Base-by-base conservation (phyloP, 1,284 basidiomycete genomes). In the Fomitopsis pinicola region DNA sequence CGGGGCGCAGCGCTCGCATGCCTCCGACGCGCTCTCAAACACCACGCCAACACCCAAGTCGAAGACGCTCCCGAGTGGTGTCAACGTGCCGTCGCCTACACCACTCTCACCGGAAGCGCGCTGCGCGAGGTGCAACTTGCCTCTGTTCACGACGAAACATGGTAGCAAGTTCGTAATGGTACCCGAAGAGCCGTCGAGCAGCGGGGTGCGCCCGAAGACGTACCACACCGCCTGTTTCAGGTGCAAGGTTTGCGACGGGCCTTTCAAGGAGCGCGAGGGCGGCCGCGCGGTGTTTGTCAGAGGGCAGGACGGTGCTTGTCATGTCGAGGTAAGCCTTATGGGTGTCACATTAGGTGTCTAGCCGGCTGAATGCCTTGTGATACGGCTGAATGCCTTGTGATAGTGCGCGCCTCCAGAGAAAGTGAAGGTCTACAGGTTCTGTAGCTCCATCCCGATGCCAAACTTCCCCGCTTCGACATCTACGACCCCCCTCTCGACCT, bases 201-300 rank as follows among this genome's bases (percentile, higher is more conserved):
- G 59, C 64, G 77, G 73, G 26, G 75, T 74, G 33, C 76, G 79
- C 44, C 78, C 80, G 36, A 81, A 81, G 71, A 80, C 80, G 28
- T 93, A 89, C 68, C 91, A 93, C 64, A 79, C 82, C 2, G 80
- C 83, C 45, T 93, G 91, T 69, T 92, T 93, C 73, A 83, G 80
- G 60, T 93, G 91, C 68, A 77, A 74, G 28, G 76, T 88, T 26
- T 93, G 91, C 68, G 76, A 83, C 52, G 79, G 81, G 9, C 69
- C 79, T 6, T 91, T 93, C 67, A 82, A 81, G 63, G 88, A 89
- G 68, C 77, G 77, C 42, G 76, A 77, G 53, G 80, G 77, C 33
- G 86, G 87, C 4, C 83, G 86, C 64, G 84, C 88, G 6, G 76
- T 84, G 30, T 92, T 90, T 71, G 85, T 91, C 15, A 81, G 84